A percentile compares a stretch with the other conserved stretches of the same genome.
These are phyloP conservation scores for Penicillium corylophilum DNA, from an alignment of 2,329 filamentous ascomycete species.

Conservation along the genomic window DNA sequence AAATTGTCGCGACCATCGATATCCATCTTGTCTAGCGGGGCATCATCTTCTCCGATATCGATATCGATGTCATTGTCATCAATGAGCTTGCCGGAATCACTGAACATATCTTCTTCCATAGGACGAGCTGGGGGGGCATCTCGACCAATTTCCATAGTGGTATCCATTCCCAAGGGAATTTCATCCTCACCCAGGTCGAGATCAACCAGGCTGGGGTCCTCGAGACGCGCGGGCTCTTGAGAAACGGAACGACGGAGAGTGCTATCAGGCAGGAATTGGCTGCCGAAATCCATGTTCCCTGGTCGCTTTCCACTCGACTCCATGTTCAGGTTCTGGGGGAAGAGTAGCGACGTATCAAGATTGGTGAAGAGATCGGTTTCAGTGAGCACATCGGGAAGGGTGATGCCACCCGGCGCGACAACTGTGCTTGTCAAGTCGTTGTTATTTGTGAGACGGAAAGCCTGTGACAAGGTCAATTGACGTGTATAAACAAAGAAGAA, in stretches of 20 bases:
- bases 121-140: constrained; percentile 69
- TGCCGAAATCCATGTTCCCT: constrained; percentile 57
- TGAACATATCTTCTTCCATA: constrained; percentile 54
- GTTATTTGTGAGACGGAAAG: constrained; percentile 90
- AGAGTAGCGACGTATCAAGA: constrained; percentile 74
- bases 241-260: constrained; percentile 46
- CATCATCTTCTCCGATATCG: constrained; percentile 50
- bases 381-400: constrained; percentile 88
- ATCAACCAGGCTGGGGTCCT: constrained; percentile 71
- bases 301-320: constrained; percentile 39
- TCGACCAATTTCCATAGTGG: constrained; percentile 85
- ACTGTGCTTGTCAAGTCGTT: constrained; percentile 88
- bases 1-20: constrained; percentile 53
- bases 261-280: constrained; percentile 75
- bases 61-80: constrained; percentile 53
- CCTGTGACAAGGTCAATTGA: constrained; percentile 52
- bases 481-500: neutral
- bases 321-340: constrained; percentile 66
- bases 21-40: constrained; percentile 42
- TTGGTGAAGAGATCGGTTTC: constrained; percentile 89
- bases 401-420: constrained; percentile 77
- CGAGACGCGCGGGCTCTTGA: constrained; percentile 55
- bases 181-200: constrained; percentile 66
- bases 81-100: constrained; percentile 64
- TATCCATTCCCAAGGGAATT: constrained; percentile 64